Conservation (phyloP, 306 rosid genomes). For the Lotus japonicus region DNA sequence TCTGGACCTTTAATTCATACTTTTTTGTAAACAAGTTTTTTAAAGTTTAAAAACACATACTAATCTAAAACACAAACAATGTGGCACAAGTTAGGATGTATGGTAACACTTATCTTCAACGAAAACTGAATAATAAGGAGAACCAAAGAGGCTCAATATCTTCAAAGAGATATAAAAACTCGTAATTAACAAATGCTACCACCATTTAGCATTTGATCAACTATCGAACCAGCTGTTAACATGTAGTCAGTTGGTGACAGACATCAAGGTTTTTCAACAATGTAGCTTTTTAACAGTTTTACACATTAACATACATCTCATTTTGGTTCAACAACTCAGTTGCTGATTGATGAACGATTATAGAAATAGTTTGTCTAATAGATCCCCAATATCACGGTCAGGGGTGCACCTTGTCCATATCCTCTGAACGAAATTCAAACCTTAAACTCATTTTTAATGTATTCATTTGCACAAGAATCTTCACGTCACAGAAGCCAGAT, state of each 20-base stretch:
- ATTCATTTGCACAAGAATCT: slow-evolving; percentile 11
- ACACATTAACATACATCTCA: neutral
- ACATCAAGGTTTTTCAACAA: neutral
- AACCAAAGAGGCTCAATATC: no score
- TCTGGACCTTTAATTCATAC: no score
- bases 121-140: no score
- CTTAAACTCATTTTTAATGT: neutral
- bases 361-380: neutral
- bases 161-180: no score
- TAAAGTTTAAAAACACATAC: no score
- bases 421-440: neutral
- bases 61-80: no score
- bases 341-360: neutral
- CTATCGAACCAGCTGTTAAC: neutral
- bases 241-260: neutral
- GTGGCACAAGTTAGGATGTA: no score
- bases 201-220: no score
- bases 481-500: neutral
- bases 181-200: no score
- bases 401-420: neutral
- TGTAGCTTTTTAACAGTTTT: neutral
- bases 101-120: no score
- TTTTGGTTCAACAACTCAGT: neutral
- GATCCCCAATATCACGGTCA: neutral
- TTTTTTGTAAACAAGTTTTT: no score